A percentile compares a stretch with the other conserved stretches of the same genome.
Conservation (phyloP, 441 rosid species). For the Brassica balearica region DNA sequence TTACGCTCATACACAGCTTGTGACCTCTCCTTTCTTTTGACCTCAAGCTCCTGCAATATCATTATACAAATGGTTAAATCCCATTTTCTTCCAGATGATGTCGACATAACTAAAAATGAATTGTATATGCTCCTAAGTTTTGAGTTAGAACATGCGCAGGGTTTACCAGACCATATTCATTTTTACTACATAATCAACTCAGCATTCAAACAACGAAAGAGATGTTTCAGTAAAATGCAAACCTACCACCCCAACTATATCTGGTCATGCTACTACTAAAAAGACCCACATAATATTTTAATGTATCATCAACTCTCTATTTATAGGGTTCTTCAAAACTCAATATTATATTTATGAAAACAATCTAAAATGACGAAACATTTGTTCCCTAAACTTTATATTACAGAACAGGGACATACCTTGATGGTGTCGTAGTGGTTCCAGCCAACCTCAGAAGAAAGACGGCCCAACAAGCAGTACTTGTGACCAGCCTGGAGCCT, state of each 20-base stretch:
- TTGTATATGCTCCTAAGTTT: neutral
- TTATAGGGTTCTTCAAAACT: neutral
- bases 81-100: neutral
- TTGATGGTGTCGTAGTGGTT: constrained; percentile 86
- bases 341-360: neutral
- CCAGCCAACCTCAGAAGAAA: constrained; percentile 95
- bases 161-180: neutral
- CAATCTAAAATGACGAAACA: neutral
- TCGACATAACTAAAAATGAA: neutral
- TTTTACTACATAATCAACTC: neutral
- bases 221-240: neutral
- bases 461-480: constrained; percentile 74
- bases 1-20: constrained; percentile 73
- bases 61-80: neutral
- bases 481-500: constrained; percentile 93
- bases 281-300: neutral
- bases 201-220: neutral
- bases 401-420: constrained; percentile 35
- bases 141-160: neutral
- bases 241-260: neutral
- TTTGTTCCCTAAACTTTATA: neutral
- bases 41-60: constrained; percentile 69
- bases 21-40: constrained; percentile 83
- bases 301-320: neutral
- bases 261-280: neutral